These are phyloP conservation scores for Teunomyces panamensis DNA, from an alignment of 805 yeast species.

Conservation along the genomic window DNA sequence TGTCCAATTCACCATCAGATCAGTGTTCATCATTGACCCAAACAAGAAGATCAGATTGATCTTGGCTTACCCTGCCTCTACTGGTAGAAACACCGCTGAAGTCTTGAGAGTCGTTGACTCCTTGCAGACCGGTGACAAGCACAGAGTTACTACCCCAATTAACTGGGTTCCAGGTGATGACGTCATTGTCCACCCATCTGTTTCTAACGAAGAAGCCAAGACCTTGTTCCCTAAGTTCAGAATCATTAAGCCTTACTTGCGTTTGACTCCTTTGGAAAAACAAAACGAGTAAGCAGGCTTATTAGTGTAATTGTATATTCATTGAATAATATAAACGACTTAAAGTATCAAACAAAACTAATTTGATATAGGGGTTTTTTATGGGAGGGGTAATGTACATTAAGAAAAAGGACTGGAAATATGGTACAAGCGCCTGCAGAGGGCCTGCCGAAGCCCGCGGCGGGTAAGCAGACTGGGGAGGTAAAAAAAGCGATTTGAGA, in stretches of 20 bases:
- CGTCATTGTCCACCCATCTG: constrained; percentile 87
- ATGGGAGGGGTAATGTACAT: too few relatives aligned
- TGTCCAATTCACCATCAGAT: constrained; percentile 82
- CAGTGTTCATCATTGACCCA: constrained; percentile 90
- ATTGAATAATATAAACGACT: background rate
- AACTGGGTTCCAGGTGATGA: constrained; percentile 90
- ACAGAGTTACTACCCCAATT: constrained; percentile 86
- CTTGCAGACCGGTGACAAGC: constrained; percentile 77
- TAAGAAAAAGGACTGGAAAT: background rate
- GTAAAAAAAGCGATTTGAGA: background rate
- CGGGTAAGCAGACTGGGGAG: background rate
- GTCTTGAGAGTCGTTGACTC: constrained; percentile 89
- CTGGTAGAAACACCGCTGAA: constrained; percentile 92
- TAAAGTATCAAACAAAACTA: background rate
- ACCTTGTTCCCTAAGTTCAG: constrained; percentile 83
- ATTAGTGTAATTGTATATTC: constrained; percentile 9
- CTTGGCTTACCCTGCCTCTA: constrained; percentile 87
- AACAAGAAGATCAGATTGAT: constrained; percentile 82
- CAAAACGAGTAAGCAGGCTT: constrained; percentile 11
- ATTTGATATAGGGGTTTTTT: too few relatives aligned
- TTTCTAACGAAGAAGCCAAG: constrained; percentile 66
- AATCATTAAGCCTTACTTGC: constrained; percentile 86
- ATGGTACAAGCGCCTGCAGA: background rate
- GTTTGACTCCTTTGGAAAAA: constrained; percentile 51
- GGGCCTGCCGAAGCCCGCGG: background rate